Percentiles rank a stretch among this genome's conserved stretches.
phyloP scores from a whole-genome alignment of 345 rosid species.

The Cardamine occulta region DNA sequence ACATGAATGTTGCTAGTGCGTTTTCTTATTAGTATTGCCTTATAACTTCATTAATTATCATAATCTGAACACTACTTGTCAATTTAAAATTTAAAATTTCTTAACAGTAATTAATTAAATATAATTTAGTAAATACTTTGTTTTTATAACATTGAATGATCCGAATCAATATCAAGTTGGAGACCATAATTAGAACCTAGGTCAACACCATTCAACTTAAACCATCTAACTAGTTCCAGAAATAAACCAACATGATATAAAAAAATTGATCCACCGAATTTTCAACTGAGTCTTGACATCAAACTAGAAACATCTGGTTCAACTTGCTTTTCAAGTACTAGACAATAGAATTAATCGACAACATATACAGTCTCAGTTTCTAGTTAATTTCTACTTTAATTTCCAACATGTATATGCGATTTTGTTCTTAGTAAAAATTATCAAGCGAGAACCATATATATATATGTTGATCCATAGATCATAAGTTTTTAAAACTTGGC shows the following conservation, averaged over 20 bases:
- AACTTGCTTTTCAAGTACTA: background rate
- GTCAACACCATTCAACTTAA: background rate
- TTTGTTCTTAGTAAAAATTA: background rate
- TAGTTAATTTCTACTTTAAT: background rate
- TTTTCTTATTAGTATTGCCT: background rate
- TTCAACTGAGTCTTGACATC: background rate
- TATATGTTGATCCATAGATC: background rate
- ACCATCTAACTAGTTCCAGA: background rate
- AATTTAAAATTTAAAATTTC: background rate
- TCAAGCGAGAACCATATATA: background rate
- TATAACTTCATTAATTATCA: background rate
- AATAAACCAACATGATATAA: too few relatives aligned
- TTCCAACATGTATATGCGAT: background rate
- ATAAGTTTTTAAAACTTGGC: constrained; percentile 4
- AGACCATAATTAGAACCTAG: background rate
- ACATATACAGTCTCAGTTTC: background rate
- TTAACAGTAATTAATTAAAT: background rate
- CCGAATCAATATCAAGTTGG: background rate
- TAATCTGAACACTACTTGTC: background rate
- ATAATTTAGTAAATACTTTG: background rate
- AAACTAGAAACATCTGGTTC: background rate
- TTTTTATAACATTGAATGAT: background rate
- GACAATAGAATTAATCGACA: background rate
- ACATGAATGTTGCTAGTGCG: background rate
- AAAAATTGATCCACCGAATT: background rate